Evolutionary conservation across 495 filamentous ascomycete genomes (phyloP).

Genomic region (Lepidopterella palustris): DNA sequence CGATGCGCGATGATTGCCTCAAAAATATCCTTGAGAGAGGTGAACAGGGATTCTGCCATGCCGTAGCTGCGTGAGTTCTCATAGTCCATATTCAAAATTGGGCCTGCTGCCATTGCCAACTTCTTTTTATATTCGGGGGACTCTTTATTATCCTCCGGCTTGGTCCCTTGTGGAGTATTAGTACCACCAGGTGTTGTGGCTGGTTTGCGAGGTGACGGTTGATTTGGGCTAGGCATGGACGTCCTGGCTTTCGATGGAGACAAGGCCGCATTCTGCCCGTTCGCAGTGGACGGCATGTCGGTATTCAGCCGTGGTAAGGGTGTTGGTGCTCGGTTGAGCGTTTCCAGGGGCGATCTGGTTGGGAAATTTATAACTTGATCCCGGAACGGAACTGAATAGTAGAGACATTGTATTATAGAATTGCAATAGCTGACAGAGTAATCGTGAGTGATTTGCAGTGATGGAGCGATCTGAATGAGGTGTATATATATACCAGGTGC

Average conservation of each 20-base stretch:
- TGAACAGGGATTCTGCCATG: slow-evolving; percentile 92
- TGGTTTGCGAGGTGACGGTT: slow-evolving; percentile 25
- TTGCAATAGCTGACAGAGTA: slow-evolving; percentile 73
- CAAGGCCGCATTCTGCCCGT: slow-evolving; percentile 20
- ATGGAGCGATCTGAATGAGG: neutral
- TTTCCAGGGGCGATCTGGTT: slow-evolving; percentile 52
- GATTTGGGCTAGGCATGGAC: slow-evolving; percentile 19
- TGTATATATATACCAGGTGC: slow-evolving; percentile 69
- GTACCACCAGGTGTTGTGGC: slow-evolving; percentile 18
- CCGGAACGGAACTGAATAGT: slow-evolving; percentile 90
- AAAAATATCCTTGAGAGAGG: slow-evolving; percentile 91
- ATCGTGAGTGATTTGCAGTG: neutral
- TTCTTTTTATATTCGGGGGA: slow-evolving; percentile 97
- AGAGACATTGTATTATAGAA: slow-evolving; percentile 94
- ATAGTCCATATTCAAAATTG: slow-evolving; percentile 72
- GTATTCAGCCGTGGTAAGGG: slow-evolving; percentile 42
- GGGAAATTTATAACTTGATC: slow-evolving; percentile 93
- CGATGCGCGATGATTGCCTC: slow-evolving; percentile 78
- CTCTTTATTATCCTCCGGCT: slow-evolving; percentile 70
- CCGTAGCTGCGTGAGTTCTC: slow-evolving; percentile 75
- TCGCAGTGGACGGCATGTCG: slow-evolving; percentile 27
- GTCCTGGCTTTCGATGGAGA: slow-evolving; percentile 21
- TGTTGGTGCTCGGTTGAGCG: slow-evolving; percentile 43
- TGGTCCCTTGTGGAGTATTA: slow-evolving; percentile 34
- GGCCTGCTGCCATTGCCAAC: slow-evolving; percentile 77